A percentile compares a stretch with the other conserved stretches of the same genome.
Conservation (phyloP, 2,329 filamentous ascomycete species). For the Fonsecaea pedrosoi region DNA sequence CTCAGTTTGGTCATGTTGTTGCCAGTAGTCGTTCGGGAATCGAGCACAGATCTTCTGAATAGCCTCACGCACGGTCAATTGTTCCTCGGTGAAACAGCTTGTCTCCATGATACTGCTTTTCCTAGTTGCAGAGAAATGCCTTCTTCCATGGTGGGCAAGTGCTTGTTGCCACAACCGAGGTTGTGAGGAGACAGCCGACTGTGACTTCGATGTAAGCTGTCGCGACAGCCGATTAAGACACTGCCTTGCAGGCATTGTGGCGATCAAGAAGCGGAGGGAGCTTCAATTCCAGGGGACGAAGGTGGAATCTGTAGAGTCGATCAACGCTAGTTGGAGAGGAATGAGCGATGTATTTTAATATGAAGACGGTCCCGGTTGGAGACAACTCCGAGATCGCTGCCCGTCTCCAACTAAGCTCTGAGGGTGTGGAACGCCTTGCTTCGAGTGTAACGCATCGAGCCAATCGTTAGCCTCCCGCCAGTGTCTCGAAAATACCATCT, state of each 20-base stretch:
- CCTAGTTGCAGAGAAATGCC: constrained; percentile 29
- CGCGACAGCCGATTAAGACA: constrained; percentile 10
- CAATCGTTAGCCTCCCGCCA: neutral
- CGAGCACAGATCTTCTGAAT: constrained; percentile 71
- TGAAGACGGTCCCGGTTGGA: neutral
- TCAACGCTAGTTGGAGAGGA: neutral
- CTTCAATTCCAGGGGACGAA: neutral
- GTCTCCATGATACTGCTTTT: constrained; percentile 67
- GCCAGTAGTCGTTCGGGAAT: constrained; percentile 80
- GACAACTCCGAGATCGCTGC: constrained; percentile 33
- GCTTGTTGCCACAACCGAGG: constrained; percentile 28
- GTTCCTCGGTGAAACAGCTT: constrained; percentile 73
- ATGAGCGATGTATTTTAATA: neutral
- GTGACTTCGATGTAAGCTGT: constrained; percentile 7
- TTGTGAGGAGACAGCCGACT: constrained; percentile 10
- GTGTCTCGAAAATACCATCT: constrained; percentile 18
- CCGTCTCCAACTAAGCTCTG: constrained; percentile 21
- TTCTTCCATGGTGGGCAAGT: constrained; percentile 3
- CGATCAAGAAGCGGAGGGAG: neutral
- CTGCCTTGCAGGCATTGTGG: constrained; percentile 21
- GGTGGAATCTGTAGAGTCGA: neutral
- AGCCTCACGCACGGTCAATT: constrained; percentile 74
- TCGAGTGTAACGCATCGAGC: neutral
- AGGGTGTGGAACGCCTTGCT: neutral
- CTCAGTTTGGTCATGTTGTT: constrained; percentile 71